Conservation (phyloP, 2,329 filamentous ascomycete species). For the Aspergillus tanneri region DNA sequence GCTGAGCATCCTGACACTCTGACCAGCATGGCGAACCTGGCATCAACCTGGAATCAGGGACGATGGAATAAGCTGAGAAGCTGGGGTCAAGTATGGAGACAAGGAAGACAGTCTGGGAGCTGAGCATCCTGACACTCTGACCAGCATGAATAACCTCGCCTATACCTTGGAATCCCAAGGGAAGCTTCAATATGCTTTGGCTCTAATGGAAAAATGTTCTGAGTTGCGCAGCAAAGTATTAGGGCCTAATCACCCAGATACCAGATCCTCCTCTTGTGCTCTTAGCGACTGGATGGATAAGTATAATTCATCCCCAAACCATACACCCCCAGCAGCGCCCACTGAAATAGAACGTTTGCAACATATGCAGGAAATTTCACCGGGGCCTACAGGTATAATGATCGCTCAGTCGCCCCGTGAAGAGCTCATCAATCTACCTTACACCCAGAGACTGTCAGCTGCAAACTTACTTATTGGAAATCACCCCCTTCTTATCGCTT, state of each 20-base stretch:
- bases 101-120: too few species aligned
- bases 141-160: too few species aligned
- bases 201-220: conserved; percentile 1
- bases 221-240: background rate
- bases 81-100: too few species aligned
- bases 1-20: too few species aligned
- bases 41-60: too few species aligned
- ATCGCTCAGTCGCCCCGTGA: background rate
- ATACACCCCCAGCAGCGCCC: background rate
- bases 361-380: background rate
- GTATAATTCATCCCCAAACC: background rate
- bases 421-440: background rate
- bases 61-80: too few species aligned
- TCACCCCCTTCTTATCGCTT: background rate
- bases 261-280: too few species aligned
- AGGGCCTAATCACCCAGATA: background rate
- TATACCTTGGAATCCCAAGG: background rate
- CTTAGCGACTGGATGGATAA: background rate
- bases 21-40: too few species aligned
- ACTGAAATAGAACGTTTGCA: background rate
- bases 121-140: too few species aligned
- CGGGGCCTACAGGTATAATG: background rate
- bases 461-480: background rate
- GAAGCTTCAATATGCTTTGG: background rate
- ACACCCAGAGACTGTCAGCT: background rate